phyloP scores from a whole-genome alignment of 192 early-diverging fungal species.

The Backusella mclennaniae region DNA sequence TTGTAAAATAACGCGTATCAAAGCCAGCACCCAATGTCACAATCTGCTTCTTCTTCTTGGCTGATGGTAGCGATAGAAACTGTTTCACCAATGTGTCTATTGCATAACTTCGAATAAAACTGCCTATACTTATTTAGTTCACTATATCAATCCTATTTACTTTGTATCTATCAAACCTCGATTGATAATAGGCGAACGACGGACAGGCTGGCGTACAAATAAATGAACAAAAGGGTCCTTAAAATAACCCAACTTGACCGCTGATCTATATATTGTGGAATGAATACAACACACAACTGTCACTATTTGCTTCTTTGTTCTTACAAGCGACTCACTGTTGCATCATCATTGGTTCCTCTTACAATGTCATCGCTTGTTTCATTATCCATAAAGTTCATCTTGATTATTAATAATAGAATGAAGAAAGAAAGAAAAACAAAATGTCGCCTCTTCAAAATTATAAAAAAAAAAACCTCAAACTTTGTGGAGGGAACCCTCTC shows the following conservation, averaged over 20 bases:
- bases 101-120: constrained; percentile 70
- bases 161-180: constrained; percentile 51
- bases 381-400: constrained; percentile 4
- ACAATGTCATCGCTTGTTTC: constrained; percentile 58
- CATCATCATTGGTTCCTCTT: constrained; percentile 91
- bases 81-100: constrained; percentile 63
- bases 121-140: constrained; percentile 47
- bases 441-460: neutral
- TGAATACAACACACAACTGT: no score
- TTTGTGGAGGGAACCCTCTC: neutral
- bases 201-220: constrained; percentile 73
- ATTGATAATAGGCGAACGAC: constrained; percentile 91
- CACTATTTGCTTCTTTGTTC: neutral
- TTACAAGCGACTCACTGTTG: constrained; percentile 79
- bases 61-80: constrained; percentile 50
- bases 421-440: neutral
- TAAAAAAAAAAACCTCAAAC: neutral
- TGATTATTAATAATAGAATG: neutral
- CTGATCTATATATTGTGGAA: constrained; percentile 56
- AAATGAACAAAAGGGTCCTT: constrained; percentile 76
- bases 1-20: constrained; percentile 87
- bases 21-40: constrained; percentile 88
- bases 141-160: neutral
- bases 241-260: constrained; percentile 79
- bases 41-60: constrained; percentile 66